These are phyloP conservation scores for Diutina neorugosa DNA, from an alignment of 1,139 yeast species.

Conservation along the genomic window DNA sequence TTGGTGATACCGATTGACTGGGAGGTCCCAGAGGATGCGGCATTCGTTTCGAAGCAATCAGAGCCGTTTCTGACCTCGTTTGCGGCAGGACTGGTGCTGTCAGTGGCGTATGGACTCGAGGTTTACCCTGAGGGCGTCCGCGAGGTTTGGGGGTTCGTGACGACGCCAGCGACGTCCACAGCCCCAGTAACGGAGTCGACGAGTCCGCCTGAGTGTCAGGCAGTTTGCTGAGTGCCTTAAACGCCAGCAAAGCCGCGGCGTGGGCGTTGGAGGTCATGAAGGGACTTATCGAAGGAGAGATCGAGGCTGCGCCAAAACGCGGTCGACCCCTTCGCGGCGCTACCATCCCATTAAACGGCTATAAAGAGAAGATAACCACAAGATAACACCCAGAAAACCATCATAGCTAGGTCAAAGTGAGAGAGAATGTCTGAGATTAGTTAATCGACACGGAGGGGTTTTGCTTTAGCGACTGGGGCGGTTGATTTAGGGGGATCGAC, in stretches of 20 bases:
- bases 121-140: not conserved
- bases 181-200: not conserved
- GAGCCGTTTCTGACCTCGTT: not conserved
- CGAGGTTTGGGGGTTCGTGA: not conserved
- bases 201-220: not conserved
- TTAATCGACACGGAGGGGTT: no score
- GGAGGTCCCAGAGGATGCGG: not conserved
- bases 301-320: no score
- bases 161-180: not conserved
- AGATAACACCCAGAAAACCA: not conserved
- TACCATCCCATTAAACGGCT: not conserved
- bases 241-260: conserved; percentile 15
- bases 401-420: no score
- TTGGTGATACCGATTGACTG: not conserved
- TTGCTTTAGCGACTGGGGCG: no score
- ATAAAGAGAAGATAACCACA: no score
- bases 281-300: no score
- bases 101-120: not conserved
- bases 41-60: not conserved
- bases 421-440: no score
- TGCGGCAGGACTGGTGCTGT: not conserved
- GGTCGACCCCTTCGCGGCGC: not conserved
- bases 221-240: conserved; percentile 8
- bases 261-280: conserved; percentile 6
- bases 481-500: no score